Conservation (phyloP, 164 flowering plant species). For the Houttuynia cordata region DNA sequence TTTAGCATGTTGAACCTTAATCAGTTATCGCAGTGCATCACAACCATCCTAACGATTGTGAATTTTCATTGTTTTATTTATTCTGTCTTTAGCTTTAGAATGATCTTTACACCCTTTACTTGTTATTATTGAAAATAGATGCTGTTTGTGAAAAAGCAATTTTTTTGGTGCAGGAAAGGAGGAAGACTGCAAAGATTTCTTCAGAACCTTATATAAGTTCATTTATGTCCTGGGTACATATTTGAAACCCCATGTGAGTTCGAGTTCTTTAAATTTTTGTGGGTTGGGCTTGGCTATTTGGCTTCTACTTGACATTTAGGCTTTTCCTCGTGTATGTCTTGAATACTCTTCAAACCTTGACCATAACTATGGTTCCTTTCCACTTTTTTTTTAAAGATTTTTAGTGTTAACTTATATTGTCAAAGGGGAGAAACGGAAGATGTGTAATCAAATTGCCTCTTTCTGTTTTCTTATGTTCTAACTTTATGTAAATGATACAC, state of each 20-base stretch:
- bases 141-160: background rate
- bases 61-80: background rate
- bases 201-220: slow-evolving; percentile 53
- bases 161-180: slow-evolving; percentile 43
- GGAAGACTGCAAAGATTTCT: slow-evolving; percentile 69
- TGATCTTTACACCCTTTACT: background rate
- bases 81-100: background rate
- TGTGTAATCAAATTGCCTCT: too few relatives aligned
- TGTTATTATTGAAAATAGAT: background rate
- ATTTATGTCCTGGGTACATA: slow-evolving; percentile 77
- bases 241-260: slow-evolving; percentile 80
- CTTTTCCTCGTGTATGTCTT: background rate
- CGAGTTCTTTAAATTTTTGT: background rate
- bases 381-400: too few relatives aligned
- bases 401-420: too few relatives aligned
- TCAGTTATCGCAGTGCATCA: background rate
- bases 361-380: too few relatives aligned
- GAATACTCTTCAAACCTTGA: background rate
- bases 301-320: background rate
- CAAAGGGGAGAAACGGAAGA: too few relatives aligned
- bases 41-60: background rate
- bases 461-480: too few relatives aligned
- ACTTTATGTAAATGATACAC: too few relatives aligned
- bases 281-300: background rate
- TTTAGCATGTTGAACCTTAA: background rate